A percentile compares a stretch with the other conserved stretches of the same genome.
Evolutionary conservation across 192 early-diverging fungal genomes (phyloP).

Genomic region (Coemansia erecta): DNA sequence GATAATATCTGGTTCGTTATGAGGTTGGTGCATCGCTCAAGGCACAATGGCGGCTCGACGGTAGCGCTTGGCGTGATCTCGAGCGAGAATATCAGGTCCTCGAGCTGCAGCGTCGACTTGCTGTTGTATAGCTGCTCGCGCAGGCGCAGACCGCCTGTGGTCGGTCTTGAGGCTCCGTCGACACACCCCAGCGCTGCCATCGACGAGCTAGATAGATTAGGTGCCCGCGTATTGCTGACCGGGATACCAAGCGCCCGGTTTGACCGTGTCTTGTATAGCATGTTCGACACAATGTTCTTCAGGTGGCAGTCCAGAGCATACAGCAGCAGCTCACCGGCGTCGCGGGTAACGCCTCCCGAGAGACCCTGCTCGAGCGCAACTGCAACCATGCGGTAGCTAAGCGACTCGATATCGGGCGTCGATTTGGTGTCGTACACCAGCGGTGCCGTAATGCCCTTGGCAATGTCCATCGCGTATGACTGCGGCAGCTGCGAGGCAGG

Average conservation of each 20-base stretch:
- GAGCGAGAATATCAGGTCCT: conserved; percentile 65
- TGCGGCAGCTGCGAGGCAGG: conserved; percentile 52
- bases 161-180: conserved; percentile 11
- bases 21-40: conserved; percentile 59
- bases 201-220: neutral
- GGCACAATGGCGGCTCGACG: conserved; percentile 62
- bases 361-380: conserved; percentile 68
- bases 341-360: conserved; percentile 61
- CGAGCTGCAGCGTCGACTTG: conserved; percentile 49
- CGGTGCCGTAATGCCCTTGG: conserved; percentile 65
- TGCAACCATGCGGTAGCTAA: conserved; percentile 66
- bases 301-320: conserved; percentile 71
- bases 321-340: conserved; percentile 62
- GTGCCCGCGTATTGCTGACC: conserved; percentile 12
- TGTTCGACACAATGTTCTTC: conserved; percentile 65
- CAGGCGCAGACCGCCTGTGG: conserved; percentile 40
- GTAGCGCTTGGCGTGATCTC: conserved; percentile 62
- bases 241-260: conserved; percentile 62
- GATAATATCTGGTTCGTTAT: conserved; percentile 54
- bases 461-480: conserved; percentile 58
- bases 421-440: conserved; percentile 67
- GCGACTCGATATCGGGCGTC: conserved; percentile 61
- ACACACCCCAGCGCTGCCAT: neutral
- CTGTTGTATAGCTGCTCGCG: conserved; percentile 49
- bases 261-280: conserved; percentile 62